Conservation (phyloP, 225 moss, liverwort and hornwort species). For the Anthoceros angustus region DNA sequence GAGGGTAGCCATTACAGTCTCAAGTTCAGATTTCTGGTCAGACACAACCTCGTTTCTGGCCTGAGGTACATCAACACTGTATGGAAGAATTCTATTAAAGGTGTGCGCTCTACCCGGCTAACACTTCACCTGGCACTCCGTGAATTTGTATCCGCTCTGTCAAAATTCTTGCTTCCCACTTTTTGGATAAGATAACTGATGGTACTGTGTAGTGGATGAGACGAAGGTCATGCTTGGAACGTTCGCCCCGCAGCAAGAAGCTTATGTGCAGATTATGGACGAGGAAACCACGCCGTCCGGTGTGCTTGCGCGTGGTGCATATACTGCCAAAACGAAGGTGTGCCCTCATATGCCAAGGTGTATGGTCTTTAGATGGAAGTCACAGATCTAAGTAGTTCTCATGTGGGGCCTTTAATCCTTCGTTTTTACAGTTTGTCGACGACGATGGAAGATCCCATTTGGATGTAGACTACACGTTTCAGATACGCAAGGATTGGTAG, state of each 20-base stretch:
- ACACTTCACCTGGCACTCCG: not conserved
- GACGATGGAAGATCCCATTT: conserved; percentile 66
- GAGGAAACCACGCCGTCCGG: conserved; percentile 93
- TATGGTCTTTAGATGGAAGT: not conserved
- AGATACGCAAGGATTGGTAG: conserved; percentile 63
- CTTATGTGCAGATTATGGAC: conserved; percentile 65
- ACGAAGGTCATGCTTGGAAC: conserved; percentile 84
- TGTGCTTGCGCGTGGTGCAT: conserved; percentile 66
- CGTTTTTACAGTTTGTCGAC: conserved; percentile 44
- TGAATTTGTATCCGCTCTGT: not conserved
- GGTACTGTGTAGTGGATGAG: conserved; percentile 50
- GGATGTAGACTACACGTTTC: conserved; percentile 81
- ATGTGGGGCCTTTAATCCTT: not conserved
- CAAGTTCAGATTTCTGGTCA: conserved; percentile 68
- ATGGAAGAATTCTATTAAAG: conserved; percentile 62
- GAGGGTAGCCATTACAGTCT: conserved; percentile 56
- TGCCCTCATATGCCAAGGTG: not conserved
- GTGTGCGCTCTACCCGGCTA: conserved; percentile 5
- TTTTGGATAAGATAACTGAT: not conserved
- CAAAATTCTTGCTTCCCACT: not conserved
- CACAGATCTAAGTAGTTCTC: not conserved
- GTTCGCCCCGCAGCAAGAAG: conserved; percentile 64
- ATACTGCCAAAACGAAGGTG: conserved; percentile 71
- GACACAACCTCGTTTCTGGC: conserved; percentile 79
- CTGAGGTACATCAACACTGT: conserved; percentile 80